Conservation (phyloP, 1,284 basidiomycete species). For the Sporisorium reilianum region DNA sequence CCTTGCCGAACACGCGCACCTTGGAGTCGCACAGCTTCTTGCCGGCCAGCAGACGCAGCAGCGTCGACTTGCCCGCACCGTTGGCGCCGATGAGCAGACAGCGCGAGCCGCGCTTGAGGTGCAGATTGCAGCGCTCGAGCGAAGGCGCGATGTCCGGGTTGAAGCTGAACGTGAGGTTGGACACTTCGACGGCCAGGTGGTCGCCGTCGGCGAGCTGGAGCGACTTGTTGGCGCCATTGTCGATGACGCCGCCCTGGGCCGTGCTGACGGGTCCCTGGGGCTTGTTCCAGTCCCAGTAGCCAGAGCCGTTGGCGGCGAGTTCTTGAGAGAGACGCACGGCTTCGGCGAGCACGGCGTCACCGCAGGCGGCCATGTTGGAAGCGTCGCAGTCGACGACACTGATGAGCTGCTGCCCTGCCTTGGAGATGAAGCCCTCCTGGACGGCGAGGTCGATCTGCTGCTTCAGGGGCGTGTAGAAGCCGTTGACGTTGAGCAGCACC, state of each 20-base stretch:
- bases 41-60: conserved; percentile 92
- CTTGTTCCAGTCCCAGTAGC: conserved; percentile 65
- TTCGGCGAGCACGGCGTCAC: conserved; percentile 57
- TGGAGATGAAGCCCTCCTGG: conserved; percentile 76
- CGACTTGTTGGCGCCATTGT: conserved; percentile 36
- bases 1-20: conserved; percentile 64
- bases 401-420: conserved; percentile 45
- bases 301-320: conserved; percentile 41
- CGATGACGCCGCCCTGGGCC: conserved; percentile 30
- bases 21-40: conserved; percentile 73
- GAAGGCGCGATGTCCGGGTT: conserved; percentile 50
- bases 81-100: conserved; percentile 68
- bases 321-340: conserved; percentile 43
- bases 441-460: conserved; percentile 78
- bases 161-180: conserved; percentile 63
- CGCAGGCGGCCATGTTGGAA: conserved; percentile 75
- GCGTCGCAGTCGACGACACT: conserved; percentile 75
- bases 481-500: conserved; percentile 82
- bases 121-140: conserved; percentile 59
- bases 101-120: conserved; percentile 58
- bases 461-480: conserved; percentile 83
- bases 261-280: conserved; percentile 37
- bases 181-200: conserved; percentile 59
- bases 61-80: conserved; percentile 91
- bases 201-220: conserved; percentile 33